Conservation (phyloP, 2,329 filamentous ascomycete genomes). For the Penicillium sp. region DNA sequence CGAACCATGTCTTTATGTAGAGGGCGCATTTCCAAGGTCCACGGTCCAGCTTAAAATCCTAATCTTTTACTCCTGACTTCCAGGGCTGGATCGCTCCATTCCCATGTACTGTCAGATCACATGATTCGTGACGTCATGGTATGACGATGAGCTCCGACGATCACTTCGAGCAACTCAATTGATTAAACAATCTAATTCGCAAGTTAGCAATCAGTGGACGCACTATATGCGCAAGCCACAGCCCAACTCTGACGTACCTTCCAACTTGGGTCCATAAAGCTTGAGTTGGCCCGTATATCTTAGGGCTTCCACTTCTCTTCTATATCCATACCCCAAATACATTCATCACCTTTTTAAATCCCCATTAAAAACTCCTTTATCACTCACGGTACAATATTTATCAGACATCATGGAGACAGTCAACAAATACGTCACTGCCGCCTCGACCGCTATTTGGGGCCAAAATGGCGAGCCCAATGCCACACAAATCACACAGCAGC, state of each 20-base stretch:
- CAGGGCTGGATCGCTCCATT: too few relatives aligned
- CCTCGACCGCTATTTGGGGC: conserved; percentile 55
- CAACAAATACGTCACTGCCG: conserved; percentile 53
- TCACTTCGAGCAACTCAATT: neutral
- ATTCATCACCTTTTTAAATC: neutral
- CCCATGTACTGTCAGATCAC: neutral
- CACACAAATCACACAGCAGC: conserved; percentile 30
- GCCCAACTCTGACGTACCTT: conserved; percentile 8
- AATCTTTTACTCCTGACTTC: too few relatives aligned
- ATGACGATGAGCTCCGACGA: conserved; percentile 12
- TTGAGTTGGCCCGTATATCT: conserved; percentile 3
- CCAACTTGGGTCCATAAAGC: conserved; percentile 5
- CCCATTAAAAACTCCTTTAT: neutral
- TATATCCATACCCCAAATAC: too few relatives aligned
- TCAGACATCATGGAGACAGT: conserved; percentile 63
- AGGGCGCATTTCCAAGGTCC: too few relatives aligned
- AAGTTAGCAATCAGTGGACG: conserved; percentile 1
- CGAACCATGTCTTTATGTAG: too few relatives aligned
- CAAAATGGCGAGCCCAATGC: conserved; percentile 31
- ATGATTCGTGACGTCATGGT: conserved; percentile 5
- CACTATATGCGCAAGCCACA: neutral
- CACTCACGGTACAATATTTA: neutral
- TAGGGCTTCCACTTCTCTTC: neutral
- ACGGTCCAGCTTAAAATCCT: too few relatives aligned
- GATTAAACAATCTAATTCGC: conserved; percentile 3